Conservation (phyloP, 2,329 filamentous ascomycete genomes). For the Pseudomassariella vexata region DNA sequence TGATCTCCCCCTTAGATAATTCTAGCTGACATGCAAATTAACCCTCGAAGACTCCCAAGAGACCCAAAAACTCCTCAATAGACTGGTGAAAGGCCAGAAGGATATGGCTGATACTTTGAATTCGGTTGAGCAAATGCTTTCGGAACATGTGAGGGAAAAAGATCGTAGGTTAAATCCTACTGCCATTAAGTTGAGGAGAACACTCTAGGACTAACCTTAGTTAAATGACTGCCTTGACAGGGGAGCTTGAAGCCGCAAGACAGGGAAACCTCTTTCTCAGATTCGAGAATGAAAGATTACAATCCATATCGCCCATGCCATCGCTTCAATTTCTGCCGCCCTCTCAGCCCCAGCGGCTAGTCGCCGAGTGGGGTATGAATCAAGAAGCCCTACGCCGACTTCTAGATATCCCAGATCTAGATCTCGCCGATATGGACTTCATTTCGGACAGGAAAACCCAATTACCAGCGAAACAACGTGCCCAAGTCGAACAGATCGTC, state of each 20-base stretch:
- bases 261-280: too few relatives aligned
- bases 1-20: background rate
- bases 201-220: too few relatives aligned
- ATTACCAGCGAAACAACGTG: conserved; percentile 1
- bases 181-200: too few relatives aligned
- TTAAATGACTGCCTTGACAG: too few relatives aligned
- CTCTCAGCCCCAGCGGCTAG: background rate
- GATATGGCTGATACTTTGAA: background rate
- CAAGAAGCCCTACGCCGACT: conserved; percentile 1
- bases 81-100: too few relatives aligned
- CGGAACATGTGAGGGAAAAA: background rate
- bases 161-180: too few relatives aligned
- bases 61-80: too few relatives aligned
- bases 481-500: conserved; percentile 7
- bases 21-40: background rate
- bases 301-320: too few relatives aligned
- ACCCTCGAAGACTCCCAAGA: background rate
- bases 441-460: conserved; percentile 3
- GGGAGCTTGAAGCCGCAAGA: too few relatives aligned
- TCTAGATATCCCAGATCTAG: background rate
- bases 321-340: too few relatives aligned
- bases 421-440: conserved; percentile 2
- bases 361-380: background rate
- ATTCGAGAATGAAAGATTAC: too few relatives aligned
- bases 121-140: background rate